These are phyloP conservation scores for Hypoxylon sp. DNA, from an alignment of 2,329 filamentous ascomycete species.

Conservation along the genomic window DNA sequence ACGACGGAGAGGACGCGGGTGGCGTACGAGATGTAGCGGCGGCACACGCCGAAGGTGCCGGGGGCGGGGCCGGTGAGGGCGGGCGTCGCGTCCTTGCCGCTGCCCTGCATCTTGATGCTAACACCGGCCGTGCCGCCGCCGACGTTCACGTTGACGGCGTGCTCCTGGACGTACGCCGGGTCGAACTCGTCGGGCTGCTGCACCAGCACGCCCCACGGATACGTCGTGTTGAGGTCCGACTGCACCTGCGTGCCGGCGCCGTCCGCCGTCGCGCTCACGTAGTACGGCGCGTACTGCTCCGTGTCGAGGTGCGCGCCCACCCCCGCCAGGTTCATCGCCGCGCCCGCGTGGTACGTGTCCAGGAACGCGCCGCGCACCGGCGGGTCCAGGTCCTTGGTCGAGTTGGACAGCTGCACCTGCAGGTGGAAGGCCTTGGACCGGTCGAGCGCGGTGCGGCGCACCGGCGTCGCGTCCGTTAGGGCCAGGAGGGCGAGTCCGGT, in stretches of 20 bases:
- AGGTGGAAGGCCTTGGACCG: slow-evolving; percentile 25
- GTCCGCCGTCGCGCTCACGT: slow-evolving; percentile 12
- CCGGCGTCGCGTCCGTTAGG: slow-evolving; percentile 18
- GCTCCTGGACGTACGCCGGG: slow-evolving; percentile 17
- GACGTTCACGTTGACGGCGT: slow-evolving; percentile 20
- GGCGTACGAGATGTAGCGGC: slow-evolving; percentile 11
- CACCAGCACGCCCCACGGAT: slow-evolving; percentile 21
- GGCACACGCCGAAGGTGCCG: slow-evolving; percentile 21
- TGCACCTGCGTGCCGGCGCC: slow-evolving; percentile 10
- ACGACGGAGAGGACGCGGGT: slow-evolving; percentile 2
- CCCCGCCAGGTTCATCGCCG: too few relatives aligned
- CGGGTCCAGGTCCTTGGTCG: slow-evolving; percentile 18
- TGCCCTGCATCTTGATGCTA: neutral
- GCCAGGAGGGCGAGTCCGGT: slow-evolving; percentile 20
- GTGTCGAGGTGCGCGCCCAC: neutral
- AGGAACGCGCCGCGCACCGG: slow-evolving; percentile 19
- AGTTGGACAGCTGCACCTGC: slow-evolving; percentile 17
- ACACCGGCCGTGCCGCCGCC: slow-evolving; percentile 20
- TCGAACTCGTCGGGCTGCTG: neutral
- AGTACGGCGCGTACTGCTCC: slow-evolving; percentile 17
- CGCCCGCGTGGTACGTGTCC: slow-evolving; percentile 13
- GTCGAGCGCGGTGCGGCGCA: slow-evolving; percentile 8
- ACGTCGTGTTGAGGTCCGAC: slow-evolving; percentile 20
- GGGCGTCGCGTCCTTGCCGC: neutral
- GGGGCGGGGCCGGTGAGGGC: slow-evolving; percentile 3